These are phyloP conservation scores for Penicillium arizonense DNA, from an alignment of 495 filamentous ascomycete genomes.

Conservation along the genomic window DNA sequence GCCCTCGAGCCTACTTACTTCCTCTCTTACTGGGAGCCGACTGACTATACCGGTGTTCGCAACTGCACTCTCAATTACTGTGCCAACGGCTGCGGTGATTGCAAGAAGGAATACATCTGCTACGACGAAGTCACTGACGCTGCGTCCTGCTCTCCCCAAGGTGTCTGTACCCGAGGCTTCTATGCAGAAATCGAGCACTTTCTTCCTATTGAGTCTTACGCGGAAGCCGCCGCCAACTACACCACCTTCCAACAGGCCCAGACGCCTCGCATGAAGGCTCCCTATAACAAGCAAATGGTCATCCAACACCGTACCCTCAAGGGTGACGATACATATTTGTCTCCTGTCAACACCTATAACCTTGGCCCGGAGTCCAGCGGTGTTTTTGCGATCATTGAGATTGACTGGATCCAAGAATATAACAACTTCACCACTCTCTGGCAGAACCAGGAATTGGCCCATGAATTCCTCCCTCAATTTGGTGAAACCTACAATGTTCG, in stretches of 20 bases:
- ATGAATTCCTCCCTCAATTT: slow-evolving; percentile 15
- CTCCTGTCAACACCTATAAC: slow-evolving; percentile 20
- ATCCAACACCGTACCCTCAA: slow-evolving; percentile 9
- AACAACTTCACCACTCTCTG: slow-evolving; percentile 18
- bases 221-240: slow-evolving; percentile 16
- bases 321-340: slow-evolving; percentile 18
- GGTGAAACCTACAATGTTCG: slow-evolving; percentile 20
- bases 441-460: slow-evolving; percentile 14
- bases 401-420: slow-evolving; percentile 17
- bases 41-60: slow-evolving; percentile 14
- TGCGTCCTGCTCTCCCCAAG: slow-evolving; percentile 7
- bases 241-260: slow-evolving; percentile 12
- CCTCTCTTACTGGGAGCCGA: slow-evolving; percentile 16
- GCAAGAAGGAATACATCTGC: slow-evolving; percentile 18
- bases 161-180: slow-evolving; percentile 16
- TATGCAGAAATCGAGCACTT: slow-evolving; percentile 22
- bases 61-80: slow-evolving; percentile 23
- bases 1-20: slow-evolving; percentile 9
- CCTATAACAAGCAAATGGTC: slow-evolving; percentile 10
- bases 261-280: slow-evolving; percentile 13
- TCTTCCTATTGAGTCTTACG: slow-evolving; percentile 16
- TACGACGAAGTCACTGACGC: slow-evolving; percentile 16
- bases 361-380: slow-evolving; percentile 9
- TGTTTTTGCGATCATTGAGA: slow-evolving; percentile 17
- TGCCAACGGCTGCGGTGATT: slow-evolving; percentile 21